These are phyloP conservation scores for Porogramme epimiltina DNA, from an alignment of 1,284 basidiomycete species.

Conservation along the genomic window DNA sequence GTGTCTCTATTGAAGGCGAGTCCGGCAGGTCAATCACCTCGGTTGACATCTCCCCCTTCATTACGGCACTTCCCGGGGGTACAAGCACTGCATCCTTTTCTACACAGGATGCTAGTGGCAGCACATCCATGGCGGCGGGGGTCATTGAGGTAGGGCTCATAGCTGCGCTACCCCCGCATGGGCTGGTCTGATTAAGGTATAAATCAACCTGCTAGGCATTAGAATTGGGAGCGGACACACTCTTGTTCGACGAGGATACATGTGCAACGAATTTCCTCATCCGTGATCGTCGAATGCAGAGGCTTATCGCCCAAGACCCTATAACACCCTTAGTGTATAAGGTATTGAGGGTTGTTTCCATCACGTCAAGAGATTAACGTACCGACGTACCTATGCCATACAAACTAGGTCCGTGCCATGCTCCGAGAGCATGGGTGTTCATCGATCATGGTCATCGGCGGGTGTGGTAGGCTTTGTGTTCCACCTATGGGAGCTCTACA, in stretches of 20 bases:
- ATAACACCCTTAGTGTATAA: constrained; percentile 26
- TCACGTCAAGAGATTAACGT: too few relatives aligned
- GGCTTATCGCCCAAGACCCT: constrained; percentile 22
- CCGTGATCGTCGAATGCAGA: constrained; percentile 26
- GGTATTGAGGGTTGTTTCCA: background rate
- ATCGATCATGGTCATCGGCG: constrained; percentile 28
- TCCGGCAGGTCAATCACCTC: constrained; percentile 24
- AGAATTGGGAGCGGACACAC: constrained; percentile 22
- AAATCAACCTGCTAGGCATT: constrained; percentile 10
- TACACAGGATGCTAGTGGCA: constrained; percentile 28
- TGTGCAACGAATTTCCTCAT: constrained; percentile 29
- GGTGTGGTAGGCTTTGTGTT: constrained; percentile 19
- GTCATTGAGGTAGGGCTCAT: constrained; percentile 20
- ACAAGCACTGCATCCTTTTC: constrained; percentile 21
- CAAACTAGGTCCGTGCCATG: constrained; percentile 23
- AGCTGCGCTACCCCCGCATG: too few relatives aligned
- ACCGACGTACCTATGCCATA: background rate
- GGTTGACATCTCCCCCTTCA: constrained; percentile 28
- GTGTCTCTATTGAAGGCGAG: constrained; percentile 23
- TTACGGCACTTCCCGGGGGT: constrained; percentile 19
- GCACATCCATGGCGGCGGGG: constrained; percentile 28
- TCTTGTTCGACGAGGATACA: constrained; percentile 28
- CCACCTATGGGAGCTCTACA: too few relatives aligned
- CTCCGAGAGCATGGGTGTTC: constrained; percentile 20
- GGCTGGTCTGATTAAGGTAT: too few relatives aligned